Base-by-base conservation (phyloP, 1,284 basidiomycete genomes). In the Chalciporus sp. region DNA sequence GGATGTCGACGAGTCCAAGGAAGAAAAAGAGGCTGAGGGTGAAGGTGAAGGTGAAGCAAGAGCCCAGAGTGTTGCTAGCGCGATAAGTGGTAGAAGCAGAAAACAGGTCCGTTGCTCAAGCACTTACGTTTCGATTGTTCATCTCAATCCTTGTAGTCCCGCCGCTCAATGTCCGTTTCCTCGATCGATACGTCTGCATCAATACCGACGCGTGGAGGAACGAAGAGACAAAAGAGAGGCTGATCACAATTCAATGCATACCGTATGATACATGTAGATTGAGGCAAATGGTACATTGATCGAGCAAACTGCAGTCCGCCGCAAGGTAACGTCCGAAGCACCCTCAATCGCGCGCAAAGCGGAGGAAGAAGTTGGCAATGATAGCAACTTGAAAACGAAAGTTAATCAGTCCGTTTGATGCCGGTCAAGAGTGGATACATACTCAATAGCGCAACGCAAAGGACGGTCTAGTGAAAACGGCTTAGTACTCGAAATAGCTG, bases 401-500 rank as follows among this genome's bases (percentile, higher is more conserved):
- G 42, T 59, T 43, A 19, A 46, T 40, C 52, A 19, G 47, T 41
- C 50, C 53, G 19, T 46, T n/a, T 11, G 33, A 7, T 33, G n/a
- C 12, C 46, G 33, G 20, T 35, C 31, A 1, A 44, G 42, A 42
- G 12, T 20, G 23, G 14, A 10, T 23, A 74, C 84, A 52, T 73
- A 95, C 93, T 79, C 47, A 96, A 83, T 37, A 97, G 78, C 20
- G 92, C 87, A 56, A 92, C 75, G 70, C 94, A 97, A 33, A 98
- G 74, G 31, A 96, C 74, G 7, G 95, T 96, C 90, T 96, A 49
- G 45, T 4, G 54, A 33, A 53, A 55, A 48, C 42, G 8, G 29
- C 43, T 61, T 49, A 58, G 53, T 40, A 45, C n/a, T 35, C 48
- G 29, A 39, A 49, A 23, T 41, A 57, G 28, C 41, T 44, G 45